Evolutionary conservation across 164 flowering plant species (phyloP), one percentile per base, ranked within the genome.

Genomic region (Magnolia officinalis): DNA sequence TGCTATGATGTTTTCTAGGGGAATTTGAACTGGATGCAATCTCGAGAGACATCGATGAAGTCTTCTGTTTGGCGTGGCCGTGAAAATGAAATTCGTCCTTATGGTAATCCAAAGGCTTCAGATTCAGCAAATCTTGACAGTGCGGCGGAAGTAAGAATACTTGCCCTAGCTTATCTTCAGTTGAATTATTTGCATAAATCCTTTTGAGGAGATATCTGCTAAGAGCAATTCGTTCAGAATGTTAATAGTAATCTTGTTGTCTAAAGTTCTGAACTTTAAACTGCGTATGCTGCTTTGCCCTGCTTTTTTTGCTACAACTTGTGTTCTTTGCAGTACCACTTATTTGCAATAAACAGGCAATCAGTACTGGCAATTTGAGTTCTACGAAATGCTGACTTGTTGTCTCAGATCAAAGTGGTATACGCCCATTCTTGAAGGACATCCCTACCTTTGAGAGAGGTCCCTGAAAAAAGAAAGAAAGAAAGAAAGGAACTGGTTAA

Each of bases 21-120:
- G 13, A 96, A 96, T 83, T 93, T 96, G 86, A 96, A 96, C 78
- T 96, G 99, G 99, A 96, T 96, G 99, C 96, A 87, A 86, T 94
- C 99, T 78, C 92, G 99, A 73, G 98, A 96, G 84, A 19, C 89
- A 61, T 89, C 96, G 69, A 80, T 96, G 77, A 89, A 88, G 71
- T 92, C 99, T 61, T 88, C 98, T 75, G 99, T 94, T 80, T 96
- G 99, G 98, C 90, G 83, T 78, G 98, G 90, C 76, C 98, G 99
- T 84, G 99, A 96, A 89, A 86, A 85, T 91, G 99, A 94, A 86
- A 86, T 96, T 81, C 89, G 97, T 70, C 98, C 99, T 70, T 96
- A 70, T 85, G 99, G 99, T 58, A 92, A 94, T 77, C 83, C 98
- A 59, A 92, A 87, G 87, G 98, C 96, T 79, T 96, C 99, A 20